Conservation (phyloP, 352 stramenopile genomes). For the Phytopythium vexans region DNA sequence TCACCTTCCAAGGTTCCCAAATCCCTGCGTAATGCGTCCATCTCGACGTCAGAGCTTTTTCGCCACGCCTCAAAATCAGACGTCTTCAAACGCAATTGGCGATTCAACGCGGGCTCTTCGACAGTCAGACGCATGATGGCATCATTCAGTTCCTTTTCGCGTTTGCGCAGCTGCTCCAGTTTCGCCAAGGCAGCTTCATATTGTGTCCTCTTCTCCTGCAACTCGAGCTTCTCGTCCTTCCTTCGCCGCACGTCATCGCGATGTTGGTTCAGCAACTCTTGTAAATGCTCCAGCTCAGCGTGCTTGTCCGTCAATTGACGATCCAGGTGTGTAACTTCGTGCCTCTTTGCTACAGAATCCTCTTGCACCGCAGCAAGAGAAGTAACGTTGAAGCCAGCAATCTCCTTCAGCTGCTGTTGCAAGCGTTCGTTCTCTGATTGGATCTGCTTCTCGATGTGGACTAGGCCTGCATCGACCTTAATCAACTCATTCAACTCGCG, state of each 20-base stretch:
- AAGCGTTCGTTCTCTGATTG: too few relatives aligned
- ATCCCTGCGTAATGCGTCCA: constrained; percentile 28
- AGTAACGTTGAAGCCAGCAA: constrained; percentile 9
- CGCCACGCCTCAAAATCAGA: constrained; percentile 25
- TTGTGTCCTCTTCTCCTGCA: constrained; percentile 50
- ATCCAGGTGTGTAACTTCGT: constrained; percentile 44
- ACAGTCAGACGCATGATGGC: constrained; percentile 30
- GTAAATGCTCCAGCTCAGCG: constrained; percentile 34
- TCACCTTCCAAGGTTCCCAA: constrained; percentile 43
- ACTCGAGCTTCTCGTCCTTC: constrained; percentile 45
- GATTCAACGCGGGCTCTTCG: constrained; percentile 35
- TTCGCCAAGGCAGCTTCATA: constrained; percentile 52
- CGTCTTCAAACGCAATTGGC: constrained; percentile 39
- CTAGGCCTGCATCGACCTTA: too few relatives aligned
- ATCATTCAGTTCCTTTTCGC: constrained; percentile 59
- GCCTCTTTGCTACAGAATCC: constrained; percentile 45
- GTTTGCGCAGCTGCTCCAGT: constrained; percentile 46
- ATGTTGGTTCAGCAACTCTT: constrained; percentile 50
- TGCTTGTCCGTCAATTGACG: constrained; percentile 56
- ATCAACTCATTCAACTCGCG: too few relatives aligned
- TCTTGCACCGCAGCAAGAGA: constrained; percentile 40
- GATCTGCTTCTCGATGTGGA: too few relatives aligned
- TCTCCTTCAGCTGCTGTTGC: too few relatives aligned
- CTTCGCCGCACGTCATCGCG: constrained; percentile 64
- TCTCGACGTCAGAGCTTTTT: constrained; percentile 4